phyloP scores from a whole-genome alignment of 1,284 basidiomycete species.

The Cryptococcus sp. region DNA sequence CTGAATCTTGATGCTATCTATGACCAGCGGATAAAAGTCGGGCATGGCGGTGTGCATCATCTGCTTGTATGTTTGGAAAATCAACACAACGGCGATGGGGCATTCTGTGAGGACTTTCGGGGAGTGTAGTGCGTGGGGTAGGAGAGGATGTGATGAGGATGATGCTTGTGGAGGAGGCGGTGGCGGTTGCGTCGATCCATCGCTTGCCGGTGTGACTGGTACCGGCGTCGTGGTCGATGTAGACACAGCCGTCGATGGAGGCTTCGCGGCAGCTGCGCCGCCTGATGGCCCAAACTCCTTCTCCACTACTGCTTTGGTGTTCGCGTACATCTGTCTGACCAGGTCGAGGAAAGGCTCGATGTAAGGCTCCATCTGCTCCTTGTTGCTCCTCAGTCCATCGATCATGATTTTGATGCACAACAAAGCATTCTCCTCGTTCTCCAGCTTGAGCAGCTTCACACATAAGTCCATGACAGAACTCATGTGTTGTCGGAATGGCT shows the following conservation, averaged over 20 bases:
- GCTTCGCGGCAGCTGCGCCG: constrained; percentile 13
- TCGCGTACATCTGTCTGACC: constrained; percentile 71
- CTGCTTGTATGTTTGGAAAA: constrained; percentile 77
- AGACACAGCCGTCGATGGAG: constrained; percentile 16
- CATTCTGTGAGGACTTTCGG: constrained; percentile 96
- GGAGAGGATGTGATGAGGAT: constrained; percentile 19
- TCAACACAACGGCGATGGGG: constrained; percentile 88
- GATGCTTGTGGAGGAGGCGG: constrained; percentile 20
- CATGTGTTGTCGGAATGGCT: constrained; percentile 72
- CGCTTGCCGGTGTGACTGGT: constrained; percentile 25
- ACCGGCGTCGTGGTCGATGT: constrained; percentile 22
- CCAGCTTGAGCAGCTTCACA: constrained; percentile 78
- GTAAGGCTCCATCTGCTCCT: constrained; percentile 71
- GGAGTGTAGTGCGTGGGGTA: constrained; percentile 64
- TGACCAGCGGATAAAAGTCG: constrained; percentile 71
- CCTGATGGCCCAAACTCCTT: constrained; percentile 63
- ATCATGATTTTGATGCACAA: constrained; percentile 90
- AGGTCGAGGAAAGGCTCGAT: constrained; percentile 79
- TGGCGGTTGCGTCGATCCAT: constrained; percentile 18
- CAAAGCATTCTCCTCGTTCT: constrained; percentile 96
- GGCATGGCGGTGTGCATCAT: constrained; percentile 69
- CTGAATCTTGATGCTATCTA: constrained; percentile 72
- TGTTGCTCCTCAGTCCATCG: constrained; percentile 61
- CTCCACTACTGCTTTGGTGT: constrained; percentile 72
- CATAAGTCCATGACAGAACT: constrained; percentile 70